These are phyloP conservation scores for Strigomonas galati DNA, from an alignment of 208 protist genomes.

Conservation along the genomic window DNA sequence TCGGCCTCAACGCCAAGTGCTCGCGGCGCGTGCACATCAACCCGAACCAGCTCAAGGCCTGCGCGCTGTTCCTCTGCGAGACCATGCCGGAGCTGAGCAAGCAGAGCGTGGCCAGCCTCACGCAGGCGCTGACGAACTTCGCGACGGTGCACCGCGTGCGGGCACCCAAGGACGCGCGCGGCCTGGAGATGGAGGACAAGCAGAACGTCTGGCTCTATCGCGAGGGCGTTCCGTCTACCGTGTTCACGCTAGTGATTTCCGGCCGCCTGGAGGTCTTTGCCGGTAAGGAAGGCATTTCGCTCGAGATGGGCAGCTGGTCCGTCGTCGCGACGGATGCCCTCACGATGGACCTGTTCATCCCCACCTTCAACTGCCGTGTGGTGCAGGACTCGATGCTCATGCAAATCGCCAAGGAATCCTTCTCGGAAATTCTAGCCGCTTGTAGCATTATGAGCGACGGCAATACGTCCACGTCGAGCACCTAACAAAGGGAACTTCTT, in stretches of 20 bases:
- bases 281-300: constrained; percentile 71
- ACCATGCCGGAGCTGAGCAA: constrained; percentile 70
- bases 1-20: constrained; percentile 78
- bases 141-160: constrained; percentile 73
- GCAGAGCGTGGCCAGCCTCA: constrained; percentile 42
- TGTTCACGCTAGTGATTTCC: constrained; percentile 85
- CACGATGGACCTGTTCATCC: constrained; percentile 53
- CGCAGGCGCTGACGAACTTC: constrained; percentile 52
- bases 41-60: constrained; percentile 79
- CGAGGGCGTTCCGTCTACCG: constrained; percentile 61
- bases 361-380: constrained; percentile 86
- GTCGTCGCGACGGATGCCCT: constrained; percentile 69
- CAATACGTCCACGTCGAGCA: constrained; percentile 15
- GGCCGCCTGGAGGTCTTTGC: constrained; percentile 86
- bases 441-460: constrained; percentile 23
- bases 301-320: constrained; percentile 88
- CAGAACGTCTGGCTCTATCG: constrained; percentile 91
- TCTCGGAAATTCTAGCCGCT: constrained; percentile 46
- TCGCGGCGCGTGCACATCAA: constrained; percentile 70
- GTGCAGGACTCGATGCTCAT: constrained; percentile 81
- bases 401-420: constrained; percentile 77
- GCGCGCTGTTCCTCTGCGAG: constrained; percentile 80
- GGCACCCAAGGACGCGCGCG: constrained; percentile 69
- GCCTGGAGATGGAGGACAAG: constrained; percentile 68
- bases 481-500: no score